Conservation (phyloP, 306 rosid species). For the Lotus japonicus region DNA sequence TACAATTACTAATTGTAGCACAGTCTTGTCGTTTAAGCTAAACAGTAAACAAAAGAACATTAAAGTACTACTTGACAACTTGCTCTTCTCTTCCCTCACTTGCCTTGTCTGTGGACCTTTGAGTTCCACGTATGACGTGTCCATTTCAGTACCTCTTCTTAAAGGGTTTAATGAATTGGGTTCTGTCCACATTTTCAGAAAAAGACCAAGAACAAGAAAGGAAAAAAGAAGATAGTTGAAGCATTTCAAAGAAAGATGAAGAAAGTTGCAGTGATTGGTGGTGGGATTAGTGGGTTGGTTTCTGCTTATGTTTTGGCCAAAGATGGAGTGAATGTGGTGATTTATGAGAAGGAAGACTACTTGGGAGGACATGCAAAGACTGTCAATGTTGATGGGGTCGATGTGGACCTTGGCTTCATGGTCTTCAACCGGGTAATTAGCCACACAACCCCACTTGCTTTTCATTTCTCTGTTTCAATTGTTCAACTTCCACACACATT, state of each 20-base stretch:
- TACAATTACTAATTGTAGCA: too few species aligned
- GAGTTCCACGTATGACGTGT: not conserved
- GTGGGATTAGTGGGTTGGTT: slow-evolving; percentile 68
- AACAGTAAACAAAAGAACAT: not conserved
- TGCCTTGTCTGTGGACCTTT: slow-evolving; percentile 9
- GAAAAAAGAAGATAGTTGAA: not conserved
- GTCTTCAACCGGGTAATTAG: slow-evolving; percentile 72
- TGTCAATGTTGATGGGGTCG: slow-evolving; percentile 47
- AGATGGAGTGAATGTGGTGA: slow-evolving; percentile 41
- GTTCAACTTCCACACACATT: not conserved
- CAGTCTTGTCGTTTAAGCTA: not conserved
- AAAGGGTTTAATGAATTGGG: not conserved
- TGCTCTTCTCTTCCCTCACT: not conserved
- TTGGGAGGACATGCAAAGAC: slow-evolving; percentile 71
- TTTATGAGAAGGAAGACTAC: slow-evolving; percentile 61
- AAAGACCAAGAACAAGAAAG: not conserved
- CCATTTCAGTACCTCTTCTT: not conserved
- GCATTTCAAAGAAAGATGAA: slow-evolving; percentile 33
- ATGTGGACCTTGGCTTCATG: slow-evolving; percentile 83
- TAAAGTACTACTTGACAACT: not conserved
- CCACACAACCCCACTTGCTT: not conserved
- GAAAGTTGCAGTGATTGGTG: slow-evolving; percentile 77
- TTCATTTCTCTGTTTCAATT: not conserved
- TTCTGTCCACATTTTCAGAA: not conserved
- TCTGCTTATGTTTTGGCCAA: slow-evolving; percentile 49